Evolutionary conservation across 257 asterid species (phyloP).

Genomic region (Solanum appendiculatum): DNA sequence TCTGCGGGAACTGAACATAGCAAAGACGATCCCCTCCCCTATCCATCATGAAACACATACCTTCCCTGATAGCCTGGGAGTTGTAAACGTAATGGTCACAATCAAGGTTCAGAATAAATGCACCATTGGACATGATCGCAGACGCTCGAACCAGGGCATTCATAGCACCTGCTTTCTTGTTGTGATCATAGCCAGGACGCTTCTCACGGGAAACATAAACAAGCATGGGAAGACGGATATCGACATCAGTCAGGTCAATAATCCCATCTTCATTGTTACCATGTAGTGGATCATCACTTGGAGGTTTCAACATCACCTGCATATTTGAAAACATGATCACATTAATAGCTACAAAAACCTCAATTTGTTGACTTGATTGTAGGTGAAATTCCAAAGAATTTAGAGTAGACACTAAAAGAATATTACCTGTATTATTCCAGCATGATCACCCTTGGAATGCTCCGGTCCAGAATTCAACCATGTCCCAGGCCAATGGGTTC

Average conservation of each 20-base stretch:
- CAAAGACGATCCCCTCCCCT: slow-evolving; percentile 67
- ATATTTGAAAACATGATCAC: background rate
- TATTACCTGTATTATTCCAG: slow-evolving; percentile 70
- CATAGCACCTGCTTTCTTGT: slow-evolving; percentile 84
- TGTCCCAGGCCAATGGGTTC: slow-evolving; percentile 87
- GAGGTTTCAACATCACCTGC: slow-evolving; percentile 80
- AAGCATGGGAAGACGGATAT: slow-evolving; percentile 73
- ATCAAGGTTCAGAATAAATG: slow-evolving; percentile 72
- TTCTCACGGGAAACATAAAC: slow-evolving; percentile 78
- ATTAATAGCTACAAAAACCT: slow-evolving; percentile 12
- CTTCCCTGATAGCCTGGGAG: slow-evolving; percentile 71
- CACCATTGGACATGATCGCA: slow-evolving; percentile 73
- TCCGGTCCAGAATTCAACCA: slow-evolving; percentile 46
- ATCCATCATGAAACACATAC: slow-evolving; percentile 84
- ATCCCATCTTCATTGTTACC: slow-evolving; percentile 39
- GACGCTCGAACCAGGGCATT: slow-evolving; percentile 78
- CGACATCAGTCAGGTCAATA: slow-evolving; percentile 44
- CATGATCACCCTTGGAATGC: slow-evolving; percentile 67
- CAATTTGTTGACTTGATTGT: background rate
- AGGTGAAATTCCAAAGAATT: background rate
- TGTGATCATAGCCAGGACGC: slow-evolving; percentile 77
- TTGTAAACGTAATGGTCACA: slow-evolving; percentile 69
- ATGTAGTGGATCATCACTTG: slow-evolving; percentile 59
- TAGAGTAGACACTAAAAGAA: background rate
- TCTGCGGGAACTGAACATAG: slow-evolving; percentile 68